phyloP scores from a whole-genome alignment of 116 monocot genomes.

The Thalassia testudinum region DNA sequence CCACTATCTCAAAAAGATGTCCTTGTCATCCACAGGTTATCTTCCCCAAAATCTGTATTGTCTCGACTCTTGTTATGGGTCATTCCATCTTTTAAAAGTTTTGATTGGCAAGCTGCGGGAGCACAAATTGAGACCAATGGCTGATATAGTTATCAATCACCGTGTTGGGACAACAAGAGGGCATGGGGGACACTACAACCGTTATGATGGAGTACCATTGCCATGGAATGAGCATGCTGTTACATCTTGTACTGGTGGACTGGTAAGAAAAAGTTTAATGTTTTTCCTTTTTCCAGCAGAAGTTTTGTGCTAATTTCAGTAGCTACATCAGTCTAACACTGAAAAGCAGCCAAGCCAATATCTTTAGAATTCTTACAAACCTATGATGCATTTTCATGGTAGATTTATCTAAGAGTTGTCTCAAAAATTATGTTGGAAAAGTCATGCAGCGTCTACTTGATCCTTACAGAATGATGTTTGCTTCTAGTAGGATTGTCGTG shows the following conservation, averaged over 20 bases:
- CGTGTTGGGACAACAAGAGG: constrained; percentile 71
- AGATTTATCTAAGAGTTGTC: no score
- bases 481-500: no score
- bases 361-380: no score
- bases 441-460: no score
- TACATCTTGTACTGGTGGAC: constrained; percentile 78
- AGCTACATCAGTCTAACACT: neutral
- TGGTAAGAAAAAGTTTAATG: constrained; percentile 26
- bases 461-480: no score
- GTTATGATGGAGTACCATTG: constrained; percentile 70
- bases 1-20: neutral
- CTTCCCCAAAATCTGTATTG: constrained; percentile 74
- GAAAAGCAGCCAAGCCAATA: no score
- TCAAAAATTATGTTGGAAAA: no score
- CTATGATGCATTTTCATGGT: no score
- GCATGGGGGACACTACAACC: constrained; percentile 51
- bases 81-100: constrained; percentile 24
- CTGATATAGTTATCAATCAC: constrained; percentile 87
- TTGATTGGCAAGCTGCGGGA: constrained; percentile 46
- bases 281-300: no score
- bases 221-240: constrained; percentile 84
- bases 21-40: constrained; percentile 53
- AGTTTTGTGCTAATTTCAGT: neutral
- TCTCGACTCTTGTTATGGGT: constrained; percentile 70
- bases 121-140: constrained; percentile 73